These are phyloP conservation scores for Lagenaria siceraria DNA, from an alignment of 306 rosid genomes.

Conservation along the genomic window DNA sequence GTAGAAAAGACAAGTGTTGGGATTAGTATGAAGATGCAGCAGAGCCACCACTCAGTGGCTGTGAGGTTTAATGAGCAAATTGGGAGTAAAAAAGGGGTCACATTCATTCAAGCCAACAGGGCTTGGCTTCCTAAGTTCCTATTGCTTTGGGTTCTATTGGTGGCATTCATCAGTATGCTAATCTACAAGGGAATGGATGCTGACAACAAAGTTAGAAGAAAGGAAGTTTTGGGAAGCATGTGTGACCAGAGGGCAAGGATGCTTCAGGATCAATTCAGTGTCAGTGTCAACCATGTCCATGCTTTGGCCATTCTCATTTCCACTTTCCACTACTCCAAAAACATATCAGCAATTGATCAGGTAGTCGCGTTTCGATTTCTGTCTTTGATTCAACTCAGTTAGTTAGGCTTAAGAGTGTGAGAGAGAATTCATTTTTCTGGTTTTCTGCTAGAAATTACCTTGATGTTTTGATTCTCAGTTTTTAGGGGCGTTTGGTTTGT, in stretches of 20 bases:
- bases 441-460: neutral
- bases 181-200: slow-evolving; percentile 67
- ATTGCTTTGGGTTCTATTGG: slow-evolving; percentile 43
- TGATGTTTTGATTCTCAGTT: neutral
- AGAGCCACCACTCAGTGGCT: slow-evolving; percentile 42
- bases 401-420: neutral
- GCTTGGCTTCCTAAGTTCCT: slow-evolving; percentile 59
- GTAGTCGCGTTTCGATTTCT: slow-evolving; percentile 46
- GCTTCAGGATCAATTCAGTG: slow-evolving; percentile 95
- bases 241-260: slow-evolving; percentile 97
- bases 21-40: slow-evolving; percentile 41
- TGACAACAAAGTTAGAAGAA: slow-evolving; percentile 65
- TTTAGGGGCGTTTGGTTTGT: neutral
- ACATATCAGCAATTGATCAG: slow-evolving; percentile 95
- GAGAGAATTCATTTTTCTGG: neutral
- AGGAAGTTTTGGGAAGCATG: slow-evolving; percentile 66
- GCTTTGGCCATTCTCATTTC: slow-evolving; percentile 95
- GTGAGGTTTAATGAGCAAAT: slow-evolving; percentile 51
- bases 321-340: slow-evolving; percentile 76
- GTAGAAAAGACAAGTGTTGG: slow-evolving; percentile 11
- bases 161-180: slow-evolving; percentile 34
- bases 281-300: slow-evolving; percentile 93
- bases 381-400: neutral
- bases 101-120: slow-evolving; percentile 64
- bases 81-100: slow-evolving; percentile 49